A percentile compares a stretch with the other conserved stretches of the same genome.
Conservation (phyloP, 345 rosid species). For the Mercurialis annua region DNA sequence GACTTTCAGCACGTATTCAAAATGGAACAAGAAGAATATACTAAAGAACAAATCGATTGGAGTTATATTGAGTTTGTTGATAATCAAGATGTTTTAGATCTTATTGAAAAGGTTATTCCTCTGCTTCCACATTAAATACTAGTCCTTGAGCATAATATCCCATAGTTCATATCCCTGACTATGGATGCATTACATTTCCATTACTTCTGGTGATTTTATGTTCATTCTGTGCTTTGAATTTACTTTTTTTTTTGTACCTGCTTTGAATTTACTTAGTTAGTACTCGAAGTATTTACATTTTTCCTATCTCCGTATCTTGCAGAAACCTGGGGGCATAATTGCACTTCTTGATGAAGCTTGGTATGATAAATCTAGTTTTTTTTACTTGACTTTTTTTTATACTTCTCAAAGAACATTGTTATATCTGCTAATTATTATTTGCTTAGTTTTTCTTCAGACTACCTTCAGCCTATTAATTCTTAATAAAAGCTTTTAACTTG, state of each 20-base stretch:
- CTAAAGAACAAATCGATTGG: constrained; percentile 91
- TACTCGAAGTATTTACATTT: background rate
- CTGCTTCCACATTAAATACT: background rate
- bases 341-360: constrained; percentile 92
- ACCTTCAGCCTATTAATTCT: background rate
- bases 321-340: constrained; percentile 83
- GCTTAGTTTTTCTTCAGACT: background rate
- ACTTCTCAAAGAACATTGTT: background rate
- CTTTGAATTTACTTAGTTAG: too few species aligned
- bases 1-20: constrained; percentile 87
- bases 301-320: constrained; percentile 14
- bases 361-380: constrained; percentile 33
- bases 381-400: constrained; percentile 4
- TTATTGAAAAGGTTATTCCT: constrained; percentile 71
- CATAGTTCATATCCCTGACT: background rate
- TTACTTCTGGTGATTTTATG: background rate
- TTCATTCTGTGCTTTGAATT: background rate
- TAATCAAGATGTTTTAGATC: constrained; percentile 94
- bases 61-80: constrained; percentile 97
- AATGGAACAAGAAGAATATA: constrained; percentile 99
- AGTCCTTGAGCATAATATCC: background rate
- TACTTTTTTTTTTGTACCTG: background rate
- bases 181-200: background rate
- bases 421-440: background rate
- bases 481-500: constrained; percentile 4